A percentile compares a stretch with the other conserved stretches of the same genome.
Conservation (phyloP, 176 grass and related monocot genomes). For the Bonia amplexicaulis region DNA sequence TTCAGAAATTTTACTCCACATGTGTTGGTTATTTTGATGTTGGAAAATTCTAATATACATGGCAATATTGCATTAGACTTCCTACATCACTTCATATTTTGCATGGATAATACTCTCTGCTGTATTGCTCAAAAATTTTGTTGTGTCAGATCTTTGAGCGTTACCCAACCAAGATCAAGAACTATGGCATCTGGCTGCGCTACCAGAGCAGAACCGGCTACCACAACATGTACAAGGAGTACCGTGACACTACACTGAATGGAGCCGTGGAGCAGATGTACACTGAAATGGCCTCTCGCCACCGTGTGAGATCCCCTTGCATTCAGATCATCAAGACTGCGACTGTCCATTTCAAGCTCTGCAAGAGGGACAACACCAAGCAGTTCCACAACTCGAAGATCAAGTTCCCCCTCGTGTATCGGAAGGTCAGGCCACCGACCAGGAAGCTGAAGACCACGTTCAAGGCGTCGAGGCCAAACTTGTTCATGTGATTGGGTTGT, state of each 20-base stretch:
- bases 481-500: constrained; percentile 54
- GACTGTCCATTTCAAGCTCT: constrained; percentile 53
- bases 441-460: constrained; percentile 84
- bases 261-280: constrained; percentile 92
- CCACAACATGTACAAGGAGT: constrained; percentile 96
- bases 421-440: constrained; percentile 63
- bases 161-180: constrained; percentile 75
- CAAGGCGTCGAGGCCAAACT: constrained; percentile 66
- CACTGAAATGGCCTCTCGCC: constrained; percentile 81
- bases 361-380: constrained; percentile 86
- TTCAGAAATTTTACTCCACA: background rate
- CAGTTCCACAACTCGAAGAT: constrained; percentile 77
- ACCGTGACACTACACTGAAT: constrained; percentile 66
- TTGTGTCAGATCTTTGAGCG: constrained; percentile 61
- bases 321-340: constrained; percentile 86
- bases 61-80: background rate
- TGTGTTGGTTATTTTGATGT: background rate
- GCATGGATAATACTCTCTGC: background rate
- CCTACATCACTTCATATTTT: background rate
- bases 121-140: background rate
- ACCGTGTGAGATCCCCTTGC: constrained; percentile 63
- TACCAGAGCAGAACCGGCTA: constrained; percentile 85
- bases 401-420: constrained; percentile 79
- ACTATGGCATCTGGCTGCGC: constrained; percentile 86
- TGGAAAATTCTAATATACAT: background rate